A percentile compares a stretch with the other conserved stretches of the same genome.
These are phyloP conservation scores for Lentinus polychrous DNA, from an alignment of 1,284 basidiomycete genomes.

Conservation along the genomic window DNA sequence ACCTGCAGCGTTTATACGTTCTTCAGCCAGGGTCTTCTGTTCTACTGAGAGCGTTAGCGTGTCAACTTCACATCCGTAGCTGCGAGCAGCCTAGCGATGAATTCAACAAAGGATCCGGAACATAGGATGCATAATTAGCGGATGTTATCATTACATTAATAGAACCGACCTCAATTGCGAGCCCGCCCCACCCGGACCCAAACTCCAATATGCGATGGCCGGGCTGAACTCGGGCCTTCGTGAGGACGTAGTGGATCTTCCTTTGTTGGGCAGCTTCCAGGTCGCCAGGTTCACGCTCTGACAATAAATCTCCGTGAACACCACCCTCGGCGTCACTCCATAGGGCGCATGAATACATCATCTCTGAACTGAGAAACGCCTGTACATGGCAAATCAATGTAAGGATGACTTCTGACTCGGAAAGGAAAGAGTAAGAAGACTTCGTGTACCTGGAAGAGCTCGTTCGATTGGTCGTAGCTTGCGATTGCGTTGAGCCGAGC, in stretches of 20 bases:
- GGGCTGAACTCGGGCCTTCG: slow-evolving; percentile 66
- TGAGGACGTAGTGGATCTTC: slow-evolving; percentile 77
- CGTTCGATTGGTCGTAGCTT: slow-evolving; percentile 86
- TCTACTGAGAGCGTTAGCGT: slow-evolving; percentile 82
- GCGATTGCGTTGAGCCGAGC: slow-evolving; percentile 81
- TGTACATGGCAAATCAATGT: slow-evolving; percentile 28
- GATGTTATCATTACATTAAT: neutral
- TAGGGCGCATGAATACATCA: slow-evolving; percentile 90
- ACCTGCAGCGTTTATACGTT: slow-evolving; percentile 68
- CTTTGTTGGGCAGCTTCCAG: slow-evolving; percentile 77
- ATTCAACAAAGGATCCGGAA: neutral
- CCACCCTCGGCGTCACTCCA: slow-evolving; percentile 72
- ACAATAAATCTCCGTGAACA: slow-evolving; percentile 49
- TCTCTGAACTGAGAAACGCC: slow-evolving; percentile 81
- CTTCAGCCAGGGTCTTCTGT: slow-evolving; percentile 82
- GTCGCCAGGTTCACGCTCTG: slow-evolving; percentile 43
- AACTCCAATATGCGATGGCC: slow-evolving; percentile 84
- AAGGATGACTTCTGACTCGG: neutral
- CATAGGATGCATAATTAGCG: neutral
- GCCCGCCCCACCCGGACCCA: slow-evolving; percentile 88
- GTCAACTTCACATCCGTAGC: slow-evolving; percentile 78
- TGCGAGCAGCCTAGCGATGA: slow-evolving; percentile 48
- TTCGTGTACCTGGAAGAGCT: slow-evolving; percentile 61
- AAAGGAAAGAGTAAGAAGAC: slow-evolving; percentile 6
- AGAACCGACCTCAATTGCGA: slow-evolving; percentile 74